These are phyloP conservation scores for Tetraselmis chui DNA, from an alignment of 139 green algal species.

Conservation along the genomic window DNA sequence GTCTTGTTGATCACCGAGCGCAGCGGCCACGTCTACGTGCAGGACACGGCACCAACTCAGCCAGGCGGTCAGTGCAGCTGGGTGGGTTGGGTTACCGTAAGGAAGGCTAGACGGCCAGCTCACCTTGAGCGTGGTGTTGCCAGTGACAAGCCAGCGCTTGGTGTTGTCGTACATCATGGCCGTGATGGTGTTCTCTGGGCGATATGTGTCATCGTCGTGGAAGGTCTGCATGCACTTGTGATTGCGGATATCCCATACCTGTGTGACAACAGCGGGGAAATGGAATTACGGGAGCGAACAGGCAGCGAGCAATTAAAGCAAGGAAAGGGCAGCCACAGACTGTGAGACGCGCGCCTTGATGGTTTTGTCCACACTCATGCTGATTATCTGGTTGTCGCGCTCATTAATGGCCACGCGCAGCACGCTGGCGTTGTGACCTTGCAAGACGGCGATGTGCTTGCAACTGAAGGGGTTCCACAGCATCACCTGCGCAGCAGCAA, in stretches of 20 bases:
- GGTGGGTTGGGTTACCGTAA: background rate
- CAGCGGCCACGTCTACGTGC: slow-evolving; percentile 13
- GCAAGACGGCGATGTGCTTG: slow-evolving; percentile 41
- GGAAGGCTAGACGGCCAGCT: background rate
- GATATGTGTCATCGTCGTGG: slow-evolving; percentile 39
- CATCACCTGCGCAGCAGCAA: too few species aligned
- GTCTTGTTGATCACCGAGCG: slow-evolving; percentile 11
- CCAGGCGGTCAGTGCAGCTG: background rate
- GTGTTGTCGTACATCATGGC: slow-evolving; percentile 34
- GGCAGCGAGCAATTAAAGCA: too few species aligned
- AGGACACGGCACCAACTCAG: too few species aligned
- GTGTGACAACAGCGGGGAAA: too few species aligned
- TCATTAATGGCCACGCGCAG: slow-evolving; percentile 55
- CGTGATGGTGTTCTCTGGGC: slow-evolving; percentile 33
- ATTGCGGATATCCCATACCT: slow-evolving; percentile 72
- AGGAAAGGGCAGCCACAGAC: too few species aligned
- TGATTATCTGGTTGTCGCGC: slow-evolving; percentile 64
- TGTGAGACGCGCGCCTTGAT: slow-evolving; percentile 58
- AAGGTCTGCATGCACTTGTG: slow-evolving; percentile 65
- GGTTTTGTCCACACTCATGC: slow-evolving; percentile 44
- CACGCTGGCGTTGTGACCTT: slow-evolving; percentile 50
- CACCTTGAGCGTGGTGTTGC: slow-evolving; percentile 24
- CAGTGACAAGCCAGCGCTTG: slow-evolving; percentile 28
- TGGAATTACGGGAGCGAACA: too few species aligned
- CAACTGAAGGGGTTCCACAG: slow-evolving; percentile 71